These are phyloP conservation scores for Trichoderma atroviride DNA, from an alignment of 2,329 filamentous ascomycete species.

Conservation along the genomic window DNA sequence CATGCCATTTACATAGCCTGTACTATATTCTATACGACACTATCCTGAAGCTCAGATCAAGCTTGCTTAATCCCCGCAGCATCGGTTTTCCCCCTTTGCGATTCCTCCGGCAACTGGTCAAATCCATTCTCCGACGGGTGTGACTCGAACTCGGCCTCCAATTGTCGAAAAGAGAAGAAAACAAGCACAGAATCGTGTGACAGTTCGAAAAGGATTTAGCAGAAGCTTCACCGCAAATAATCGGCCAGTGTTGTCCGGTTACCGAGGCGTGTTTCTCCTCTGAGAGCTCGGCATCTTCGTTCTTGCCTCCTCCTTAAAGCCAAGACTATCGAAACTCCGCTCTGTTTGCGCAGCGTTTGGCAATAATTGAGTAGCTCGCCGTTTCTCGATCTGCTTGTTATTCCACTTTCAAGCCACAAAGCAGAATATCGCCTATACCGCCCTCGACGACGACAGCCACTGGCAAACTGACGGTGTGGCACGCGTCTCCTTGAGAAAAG, in stretches of 20 bases:
- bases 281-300: not conserved
- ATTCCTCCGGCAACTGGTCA: not conserved
- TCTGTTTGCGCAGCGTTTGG: not conserved
- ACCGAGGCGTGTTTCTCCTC: not conserved
- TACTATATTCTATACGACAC: not conserved
- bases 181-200: not conserved
- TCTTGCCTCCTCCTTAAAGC: not conserved
- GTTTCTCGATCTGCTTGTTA: not conserved
- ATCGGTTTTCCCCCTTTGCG: not conserved
- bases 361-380: not conserved
- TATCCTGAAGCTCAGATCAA: not conserved
- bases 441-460: not conserved
- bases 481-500: not conserved
- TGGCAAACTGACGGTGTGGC: not conserved
- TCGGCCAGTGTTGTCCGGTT: not conserved
- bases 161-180: not conserved
- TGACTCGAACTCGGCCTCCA: not conserved
- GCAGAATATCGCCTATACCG: not conserved
- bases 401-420: not conserved
- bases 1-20: not conserved
- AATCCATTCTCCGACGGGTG: not conserved
- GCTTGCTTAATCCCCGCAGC: not conserved
- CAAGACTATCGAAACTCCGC: not conserved
- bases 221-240: not conserved
- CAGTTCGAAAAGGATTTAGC: not conserved